Conservation (phyloP, 2,329 filamentous ascomycete species). For the Neonectria neomacrospora region DNA sequence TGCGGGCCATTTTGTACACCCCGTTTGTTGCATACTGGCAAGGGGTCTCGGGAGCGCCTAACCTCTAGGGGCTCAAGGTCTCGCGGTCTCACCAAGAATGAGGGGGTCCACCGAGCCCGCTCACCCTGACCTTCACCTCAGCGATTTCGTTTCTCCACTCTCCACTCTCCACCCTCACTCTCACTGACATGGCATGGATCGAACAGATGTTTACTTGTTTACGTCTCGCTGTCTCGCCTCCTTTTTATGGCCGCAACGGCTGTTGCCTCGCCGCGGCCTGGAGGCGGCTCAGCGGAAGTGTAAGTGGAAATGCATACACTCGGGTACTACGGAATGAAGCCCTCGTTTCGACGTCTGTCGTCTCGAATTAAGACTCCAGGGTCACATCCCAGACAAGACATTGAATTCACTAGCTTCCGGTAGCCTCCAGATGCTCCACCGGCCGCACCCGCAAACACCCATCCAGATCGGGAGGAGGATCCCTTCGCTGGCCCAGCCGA, state of each 20-base stretch:
- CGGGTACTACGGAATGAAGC: neutral
- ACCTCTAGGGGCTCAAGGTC: constrained; percentile 47
- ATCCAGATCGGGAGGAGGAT: constrained; percentile 23
- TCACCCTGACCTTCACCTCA: constrained; percentile 28
- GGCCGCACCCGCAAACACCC: constrained; percentile 28
- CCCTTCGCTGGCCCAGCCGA: neutral
- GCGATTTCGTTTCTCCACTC: constrained; percentile 15
- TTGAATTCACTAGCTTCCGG: constrained; percentile 32
- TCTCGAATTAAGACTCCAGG: neutral
- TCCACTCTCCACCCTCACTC: constrained; percentile 14
- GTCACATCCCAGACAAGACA: constrained; percentile 23
- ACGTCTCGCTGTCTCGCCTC: constrained; percentile 2
- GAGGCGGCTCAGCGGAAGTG: neutral
- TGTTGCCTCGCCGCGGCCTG: neutral
- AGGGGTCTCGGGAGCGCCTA: constrained; percentile 44
- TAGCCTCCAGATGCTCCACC: constrained; percentile 25
- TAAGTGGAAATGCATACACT: neutral
- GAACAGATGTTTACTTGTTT: constrained; percentile 8
- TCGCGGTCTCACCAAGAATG: constrained; percentile 42
- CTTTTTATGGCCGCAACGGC: neutral
- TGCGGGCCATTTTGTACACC: neutral
- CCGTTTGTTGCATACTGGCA: constrained; percentile 1
- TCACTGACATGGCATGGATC: constrained; percentile 11
- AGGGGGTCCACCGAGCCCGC: constrained; percentile 13
- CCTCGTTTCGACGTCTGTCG: neutral